phyloP scores from a whole-genome alignment of 108 stramenopile species.

The Cyclotella cryptica region DNA sequence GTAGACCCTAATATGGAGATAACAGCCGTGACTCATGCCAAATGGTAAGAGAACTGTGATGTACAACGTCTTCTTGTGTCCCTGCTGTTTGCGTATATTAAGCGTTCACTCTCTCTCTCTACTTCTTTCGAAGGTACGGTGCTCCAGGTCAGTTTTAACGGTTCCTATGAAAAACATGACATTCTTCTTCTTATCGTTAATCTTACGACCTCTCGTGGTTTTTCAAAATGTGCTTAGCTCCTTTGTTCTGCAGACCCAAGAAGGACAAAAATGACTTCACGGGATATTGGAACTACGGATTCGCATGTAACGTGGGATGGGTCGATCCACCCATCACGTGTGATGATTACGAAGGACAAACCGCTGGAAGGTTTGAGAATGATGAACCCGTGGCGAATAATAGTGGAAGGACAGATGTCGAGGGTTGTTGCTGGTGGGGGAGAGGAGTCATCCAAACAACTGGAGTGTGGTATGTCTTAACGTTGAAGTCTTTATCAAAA shows the following conservation, averaged over 20 bases:
- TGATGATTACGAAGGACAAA: constrained; percentile 25
- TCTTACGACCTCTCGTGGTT: too few species aligned
- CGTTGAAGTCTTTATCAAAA: neutral
- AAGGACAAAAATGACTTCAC: constrained; percentile 3
- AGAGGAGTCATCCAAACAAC: constrained; percentile 29
- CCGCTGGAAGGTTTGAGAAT: constrained; percentile 17
- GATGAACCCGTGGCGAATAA: constrained; percentile 12
- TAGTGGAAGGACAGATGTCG: constrained; percentile 17
- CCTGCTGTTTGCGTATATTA: too few species aligned
- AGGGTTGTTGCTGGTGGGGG: constrained; percentile 34
- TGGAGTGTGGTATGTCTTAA: constrained; percentile 12
- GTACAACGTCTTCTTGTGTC: too few species aligned
- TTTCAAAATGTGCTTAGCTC: neutral
- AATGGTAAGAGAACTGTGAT: constrained; percentile 8
- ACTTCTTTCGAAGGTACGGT: neutral
- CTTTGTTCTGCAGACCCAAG: constrained; percentile 19
- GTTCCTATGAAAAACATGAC: too few species aligned
- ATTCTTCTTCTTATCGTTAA: too few species aligned
- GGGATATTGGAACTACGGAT: constrained; percentile 22
- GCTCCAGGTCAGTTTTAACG: neutral
- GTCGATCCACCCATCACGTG: constrained; percentile 17
- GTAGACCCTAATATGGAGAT: constrained; percentile 29
- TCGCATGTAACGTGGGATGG: constrained; percentile 7
- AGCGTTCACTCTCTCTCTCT: too few species aligned
- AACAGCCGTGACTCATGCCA: constrained; percentile 22